Evolutionary conservation across 306 rosid genomes (phyloP), one percentile per base, ranked within the genome.

Genomic region (Castanea mollissima): DNA sequence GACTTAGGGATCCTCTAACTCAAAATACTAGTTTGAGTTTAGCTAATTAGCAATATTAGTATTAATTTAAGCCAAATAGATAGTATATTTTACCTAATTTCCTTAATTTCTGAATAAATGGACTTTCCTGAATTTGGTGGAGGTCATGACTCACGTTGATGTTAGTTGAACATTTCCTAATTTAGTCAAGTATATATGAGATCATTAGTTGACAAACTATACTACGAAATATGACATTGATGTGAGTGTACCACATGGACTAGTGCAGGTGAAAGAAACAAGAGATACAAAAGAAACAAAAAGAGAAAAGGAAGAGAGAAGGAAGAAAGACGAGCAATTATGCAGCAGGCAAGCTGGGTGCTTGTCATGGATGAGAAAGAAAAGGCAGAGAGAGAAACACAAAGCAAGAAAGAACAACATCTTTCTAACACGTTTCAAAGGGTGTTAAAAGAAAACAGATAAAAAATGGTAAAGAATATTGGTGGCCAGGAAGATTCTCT

Each of bases 321-420:
- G 18, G 76, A 59, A 74, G 80, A 80, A 82, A 46, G 87, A 67
- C 4, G 82, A 69, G 38, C 58, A 82, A 74, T 4, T 21, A 80
- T 74, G 65, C 56, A 74, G 62, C 71, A 65, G 88, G 72, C 89
- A 82, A 82, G 82, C 85, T 29, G 96, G 99, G 31, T 95, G 99
- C 87, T 89, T 95, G 77, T 82, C 94, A 65, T 95, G 99, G 98
- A 91, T 94, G 88, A 92, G 79, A 80, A 90, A 76, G 75, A 88
- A 82, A 83, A 84, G 82, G 54, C 83, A 74, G 34, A 86, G 87
- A 87, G 87, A 87, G 56, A 88, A 82, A 83, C 83, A 86, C 76
- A 91, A 88, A 82, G 81, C 86, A n/a, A 90, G 81, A 90, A 88
- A 68, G 80, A 86, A 79, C 56, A 88, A 80, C 58, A 82, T 78